A percentile compares a stretch with the other conserved stretches of the same genome.
These are phyloP conservation scores for Daldinia caldariorum DNA, from an alignment of 495 filamentous ascomycete genomes.

Conservation along the genomic window DNA sequence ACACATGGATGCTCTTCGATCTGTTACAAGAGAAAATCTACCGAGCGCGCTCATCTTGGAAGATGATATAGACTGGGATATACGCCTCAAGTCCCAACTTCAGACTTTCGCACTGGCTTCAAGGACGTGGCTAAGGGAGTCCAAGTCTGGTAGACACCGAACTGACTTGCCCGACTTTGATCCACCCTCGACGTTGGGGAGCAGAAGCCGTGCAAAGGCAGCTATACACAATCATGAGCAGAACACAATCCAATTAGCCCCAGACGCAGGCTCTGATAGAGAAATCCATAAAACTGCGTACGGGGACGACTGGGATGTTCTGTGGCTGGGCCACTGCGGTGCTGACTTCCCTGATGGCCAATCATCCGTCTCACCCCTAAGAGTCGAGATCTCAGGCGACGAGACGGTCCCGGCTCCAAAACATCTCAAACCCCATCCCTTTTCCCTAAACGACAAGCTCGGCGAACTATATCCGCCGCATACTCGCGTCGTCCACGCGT, in stretches of 20 bases:
- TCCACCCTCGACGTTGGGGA: not conserved
- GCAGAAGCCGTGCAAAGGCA: not conserved
- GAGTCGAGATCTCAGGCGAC: conserved; percentile 50
- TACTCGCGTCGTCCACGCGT: conserved; percentile 56
- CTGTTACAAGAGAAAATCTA: conserved; percentile 49
- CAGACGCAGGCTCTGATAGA: not conserved
- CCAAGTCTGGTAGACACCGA: conserved; percentile 6
- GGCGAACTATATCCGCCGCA: conserved; percentile 53
- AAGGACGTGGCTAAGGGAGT: conserved; percentile 39
- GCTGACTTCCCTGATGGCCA: conserved; percentile 50
- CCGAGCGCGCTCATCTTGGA: conserved; percentile 59
- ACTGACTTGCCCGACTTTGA: conserved; percentile 7
- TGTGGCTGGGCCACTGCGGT: conserved; percentile 64
- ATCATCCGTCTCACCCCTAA: conserved; percentile 36
- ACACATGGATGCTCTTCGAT: conserved; percentile 57
- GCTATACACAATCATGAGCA: not conserved
- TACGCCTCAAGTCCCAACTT: conserved; percentile 57
- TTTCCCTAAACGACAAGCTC: conserved; percentile 53
- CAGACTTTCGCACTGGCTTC: conserved; percentile 52
- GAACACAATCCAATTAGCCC: conserved; percentile 11
- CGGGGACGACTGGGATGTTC: conserved; percentile 60
- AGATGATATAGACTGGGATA: conserved; percentile 63
- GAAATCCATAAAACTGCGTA: conserved; percentile 39
- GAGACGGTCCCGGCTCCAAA: conserved; percentile 51
- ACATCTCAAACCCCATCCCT: conserved; percentile 58